Conservation (phyloP, 208 protist species). For the Sergeia podlipaevii region DNA sequence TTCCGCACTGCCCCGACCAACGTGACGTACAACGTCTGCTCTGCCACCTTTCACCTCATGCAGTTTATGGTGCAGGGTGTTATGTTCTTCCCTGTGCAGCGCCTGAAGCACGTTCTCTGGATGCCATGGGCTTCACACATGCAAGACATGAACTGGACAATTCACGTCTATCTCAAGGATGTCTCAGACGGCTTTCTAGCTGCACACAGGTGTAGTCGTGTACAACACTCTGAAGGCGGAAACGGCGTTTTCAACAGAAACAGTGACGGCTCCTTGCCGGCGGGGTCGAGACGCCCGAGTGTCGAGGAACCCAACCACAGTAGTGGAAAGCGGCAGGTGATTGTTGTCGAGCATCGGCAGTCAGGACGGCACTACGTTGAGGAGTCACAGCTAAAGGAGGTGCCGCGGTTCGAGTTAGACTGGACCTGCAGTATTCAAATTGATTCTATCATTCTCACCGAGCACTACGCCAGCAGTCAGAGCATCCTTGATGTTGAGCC, state of each 20-base stretch:
- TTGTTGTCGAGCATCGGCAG: slow-evolving; percentile 55
- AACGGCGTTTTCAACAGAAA: not conserved
- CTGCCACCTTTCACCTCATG: slow-evolving; percentile 64
- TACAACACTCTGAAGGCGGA: not conserved
- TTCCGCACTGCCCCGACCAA: not conserved
- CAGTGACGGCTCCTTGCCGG: not conserved
- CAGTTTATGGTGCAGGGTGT: slow-evolving; percentile 65
- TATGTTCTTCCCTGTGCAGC: slow-evolving; percentile 61
- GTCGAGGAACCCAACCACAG: not conserved
- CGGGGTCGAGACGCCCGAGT: not conserved
- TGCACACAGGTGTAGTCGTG: too few species aligned
- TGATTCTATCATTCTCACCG: slow-evolving; percentile 19
- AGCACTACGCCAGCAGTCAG: slow-evolving; percentile 8
- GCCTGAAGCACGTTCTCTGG: slow-evolving; percentile 40
- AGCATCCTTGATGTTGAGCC: not conserved
- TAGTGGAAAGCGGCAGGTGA: slow-evolving; percentile 10
- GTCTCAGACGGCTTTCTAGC: too few species aligned
- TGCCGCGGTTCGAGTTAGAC: slow-evolving; percentile 56
- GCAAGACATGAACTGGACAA: slow-evolving; percentile 57
- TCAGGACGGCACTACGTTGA: slow-evolving; percentile 61
- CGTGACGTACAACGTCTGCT: slow-evolving; percentile 29
- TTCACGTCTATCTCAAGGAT: slow-evolving; percentile 30
- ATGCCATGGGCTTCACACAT: slow-evolving; percentile 62
- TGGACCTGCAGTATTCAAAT: slow-evolving; percentile 45
- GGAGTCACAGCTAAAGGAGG: slow-evolving; percentile 9